These are phyloP conservation scores for Taxawa tesnikishii DNA, from an alignment of 2,329 filamentous ascomycete species.

Conservation along the genomic window DNA sequence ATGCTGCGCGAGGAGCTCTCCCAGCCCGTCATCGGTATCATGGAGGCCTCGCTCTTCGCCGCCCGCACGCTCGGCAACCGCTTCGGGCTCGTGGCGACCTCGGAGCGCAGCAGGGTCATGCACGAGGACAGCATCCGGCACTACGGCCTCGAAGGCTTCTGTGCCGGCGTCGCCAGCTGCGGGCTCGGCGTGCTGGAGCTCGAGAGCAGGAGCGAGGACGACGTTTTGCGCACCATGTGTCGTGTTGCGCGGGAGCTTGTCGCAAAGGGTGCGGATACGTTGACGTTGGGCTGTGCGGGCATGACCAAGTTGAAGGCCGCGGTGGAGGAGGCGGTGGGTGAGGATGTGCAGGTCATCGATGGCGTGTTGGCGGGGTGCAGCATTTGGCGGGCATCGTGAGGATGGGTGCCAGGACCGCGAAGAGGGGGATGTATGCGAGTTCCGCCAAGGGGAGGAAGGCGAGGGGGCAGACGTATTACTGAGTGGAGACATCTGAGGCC, in stretches of 20 bases:
- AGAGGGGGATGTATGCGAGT: slow-evolving; percentile 30
- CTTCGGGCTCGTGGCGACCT: slow-evolving; percentile 34
- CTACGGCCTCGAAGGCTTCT: slow-evolving; percentile 31
- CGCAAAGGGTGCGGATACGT: slow-evolving; percentile 27
- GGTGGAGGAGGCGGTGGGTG: slow-evolving; percentile 34
- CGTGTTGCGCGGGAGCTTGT: slow-evolving; percentile 27
- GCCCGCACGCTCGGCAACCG: slow-evolving; percentile 35
- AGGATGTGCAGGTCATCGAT: slow-evolving; percentile 37
- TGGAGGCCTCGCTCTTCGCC: slow-evolving; percentile 39
- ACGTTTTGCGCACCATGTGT: slow-evolving; percentile 27
- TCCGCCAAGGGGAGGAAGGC: slow-evolving; percentile 22
- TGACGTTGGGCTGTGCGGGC: slow-evolving; percentile 35
- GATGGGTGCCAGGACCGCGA: slow-evolving; percentile 33
- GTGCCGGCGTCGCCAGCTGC: slow-evolving; percentile 29
- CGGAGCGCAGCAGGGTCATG: slow-evolving; percentile 25
- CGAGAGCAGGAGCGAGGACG: slow-evolving; percentile 24
- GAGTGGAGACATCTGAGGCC: no score
- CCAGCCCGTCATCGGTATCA: slow-evolving; percentile 36
- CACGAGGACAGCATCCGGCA: slow-evolving; percentile 26
- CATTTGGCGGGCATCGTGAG: slow-evolving; percentile 33
- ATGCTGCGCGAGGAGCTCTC: slow-evolving; percentile 34
- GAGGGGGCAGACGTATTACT: slow-evolving; percentile 30
- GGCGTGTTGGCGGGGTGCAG: slow-evolving; percentile 38
- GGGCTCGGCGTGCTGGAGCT: slow-evolving; percentile 33
- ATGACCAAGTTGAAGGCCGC: slow-evolving; percentile 35